Base-by-base conservation (phyloP, 306 rosid genomes). In the Trifolium pratense region DNA sequence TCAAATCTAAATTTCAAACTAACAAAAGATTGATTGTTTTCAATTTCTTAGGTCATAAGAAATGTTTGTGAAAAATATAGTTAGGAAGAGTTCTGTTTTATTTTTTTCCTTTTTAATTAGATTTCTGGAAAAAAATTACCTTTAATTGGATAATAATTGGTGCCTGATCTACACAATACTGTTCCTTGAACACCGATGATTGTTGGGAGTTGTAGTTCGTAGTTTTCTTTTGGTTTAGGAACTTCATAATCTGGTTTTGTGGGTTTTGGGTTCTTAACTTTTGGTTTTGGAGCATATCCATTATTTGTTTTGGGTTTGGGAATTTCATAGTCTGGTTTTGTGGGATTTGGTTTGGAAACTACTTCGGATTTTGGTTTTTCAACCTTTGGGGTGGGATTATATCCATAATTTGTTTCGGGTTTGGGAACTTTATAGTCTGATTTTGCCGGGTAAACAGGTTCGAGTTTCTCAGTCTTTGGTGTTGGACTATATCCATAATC, bases 121-220 rank as follows among this genome's bases (percentile, higher is more conserved):
- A 45, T 29, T 29, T 1, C 1, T 26, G 25, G 34, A 34, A 53
- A 25, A 25, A 51, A 32, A 12, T 59, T 75, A 86, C 92, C 92
- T 78, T 84, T 37, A 62, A 88, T 68, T 36, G 90, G 84, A 66
- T 36, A 56, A 70, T 58, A 73, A 15, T 36, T 66, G 17, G 60
- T 34, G 46, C 84, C 76, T 59, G 87, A 81, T 82, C 80, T 80
- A 6, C 90, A 88, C 9, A 82, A 29, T 58, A 88, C 79, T 57
- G 67, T 43, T 32, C 89, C 89, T 80, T 88, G 89, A 60, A 86
- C 75, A 49, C 46, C 69, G 25, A 82, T 73, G 84, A n/a, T 48
- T 6, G 63, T 18, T 5, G 86, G 80, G 3, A 25, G 18, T 23
- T 40, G 31, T 9, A 23, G 48, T 18, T 80, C 32, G 6, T 78